Percentiles rank a stretch among this genome's conserved stretches.
Conservation (phyloP, 2,329 filamentous ascomycete species). For the Ophiostoma australiae region DNA sequence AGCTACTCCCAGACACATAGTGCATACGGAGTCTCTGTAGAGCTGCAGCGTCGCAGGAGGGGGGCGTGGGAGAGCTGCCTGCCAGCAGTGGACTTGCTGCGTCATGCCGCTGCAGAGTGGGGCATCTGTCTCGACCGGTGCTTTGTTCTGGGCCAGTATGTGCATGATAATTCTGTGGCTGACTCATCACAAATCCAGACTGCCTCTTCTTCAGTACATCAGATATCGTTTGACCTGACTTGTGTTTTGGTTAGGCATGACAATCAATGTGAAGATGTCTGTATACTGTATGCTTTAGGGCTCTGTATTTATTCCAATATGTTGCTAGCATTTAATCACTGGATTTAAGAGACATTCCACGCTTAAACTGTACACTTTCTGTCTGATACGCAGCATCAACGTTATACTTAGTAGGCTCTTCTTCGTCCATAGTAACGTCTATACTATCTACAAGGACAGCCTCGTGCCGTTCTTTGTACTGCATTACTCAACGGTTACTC, state of each 20-base stretch:
- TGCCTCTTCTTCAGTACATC: not conserved
- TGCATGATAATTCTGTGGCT: not conserved
- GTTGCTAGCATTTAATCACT: too few species aligned
- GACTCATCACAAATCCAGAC: not conserved
- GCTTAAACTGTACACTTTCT: too few species aligned
- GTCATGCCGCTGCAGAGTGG: slow-evolving; percentile 12
- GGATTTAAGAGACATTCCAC: too few species aligned
- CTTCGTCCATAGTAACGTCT: too few species aligned
- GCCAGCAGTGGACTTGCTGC: not conserved
- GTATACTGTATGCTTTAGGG: not conserved
- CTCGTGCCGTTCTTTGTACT: too few species aligned
- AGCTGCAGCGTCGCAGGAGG: not conserved
- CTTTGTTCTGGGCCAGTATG: not conserved
- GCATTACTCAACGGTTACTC: not conserved
- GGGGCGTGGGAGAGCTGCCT: slow-evolving; percentile 14
- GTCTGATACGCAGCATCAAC: too few species aligned
- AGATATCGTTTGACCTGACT: not conserved
- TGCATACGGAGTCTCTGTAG: not conserved
- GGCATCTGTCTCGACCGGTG: not conserved
- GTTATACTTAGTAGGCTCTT: too few species aligned
- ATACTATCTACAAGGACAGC: too few species aligned
- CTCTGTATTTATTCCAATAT: too few species aligned
- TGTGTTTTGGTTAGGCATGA: too few species aligned
- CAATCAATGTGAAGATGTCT: too few species aligned
- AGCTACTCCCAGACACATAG: not conserved